These are phyloP conservation scores for Sinapis alba DNA, from an alignment of 441 rosid genomes.

Conservation along the genomic window DNA sequence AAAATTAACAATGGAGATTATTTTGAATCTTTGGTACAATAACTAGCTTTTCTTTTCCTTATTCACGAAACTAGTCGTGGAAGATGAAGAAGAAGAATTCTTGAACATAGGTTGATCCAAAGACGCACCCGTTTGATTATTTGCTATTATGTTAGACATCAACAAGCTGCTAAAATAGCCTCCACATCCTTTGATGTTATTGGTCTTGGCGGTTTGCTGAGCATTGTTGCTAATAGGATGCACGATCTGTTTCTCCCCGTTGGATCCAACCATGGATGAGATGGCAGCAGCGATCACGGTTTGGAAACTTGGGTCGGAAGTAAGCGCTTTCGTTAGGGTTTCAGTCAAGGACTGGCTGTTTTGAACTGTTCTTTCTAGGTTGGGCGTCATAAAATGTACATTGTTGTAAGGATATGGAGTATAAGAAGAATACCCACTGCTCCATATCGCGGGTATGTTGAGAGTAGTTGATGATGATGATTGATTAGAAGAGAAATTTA, in stretches of 20 bases:
- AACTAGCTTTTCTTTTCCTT: constrained; percentile 52
- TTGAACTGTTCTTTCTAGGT: constrained; percentile 29
- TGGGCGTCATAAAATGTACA: constrained; percentile 34
- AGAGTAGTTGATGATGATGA: constrained; percentile 50
- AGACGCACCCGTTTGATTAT: constrained; percentile 41
- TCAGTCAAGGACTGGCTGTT: constrained; percentile 58
- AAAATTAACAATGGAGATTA: constrained; percentile 29
- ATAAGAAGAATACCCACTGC: constrained; percentile 45
- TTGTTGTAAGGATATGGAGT: constrained; percentile 41
- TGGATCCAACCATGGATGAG: constrained; percentile 62
- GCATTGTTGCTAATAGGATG: constrained; percentile 17
- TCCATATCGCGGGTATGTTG: constrained; percentile 50
- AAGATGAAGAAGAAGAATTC: constrained; percentile 35
- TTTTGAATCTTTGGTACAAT: constrained; percentile 2
- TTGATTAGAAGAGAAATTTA: constrained; percentile 53
- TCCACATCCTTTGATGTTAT: constrained; percentile 48
- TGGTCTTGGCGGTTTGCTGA: constrained; percentile 31
- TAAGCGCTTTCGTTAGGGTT: constrained; percentile 62
- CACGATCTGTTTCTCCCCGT: constrained; percentile 34
- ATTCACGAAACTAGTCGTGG: constrained; percentile 39
- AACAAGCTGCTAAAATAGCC: constrained; percentile 54
- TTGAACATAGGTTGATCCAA: constrained; percentile 49
- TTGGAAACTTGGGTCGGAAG: constrained; percentile 67
- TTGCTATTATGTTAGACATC: constrained; percentile 44
- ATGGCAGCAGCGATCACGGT: constrained; percentile 70